Evolutionary conservation across 805 yeast species (phyloP), one percentile per base, ranked within the genome.

Genomic region (Yarrowia sp.): DNA sequence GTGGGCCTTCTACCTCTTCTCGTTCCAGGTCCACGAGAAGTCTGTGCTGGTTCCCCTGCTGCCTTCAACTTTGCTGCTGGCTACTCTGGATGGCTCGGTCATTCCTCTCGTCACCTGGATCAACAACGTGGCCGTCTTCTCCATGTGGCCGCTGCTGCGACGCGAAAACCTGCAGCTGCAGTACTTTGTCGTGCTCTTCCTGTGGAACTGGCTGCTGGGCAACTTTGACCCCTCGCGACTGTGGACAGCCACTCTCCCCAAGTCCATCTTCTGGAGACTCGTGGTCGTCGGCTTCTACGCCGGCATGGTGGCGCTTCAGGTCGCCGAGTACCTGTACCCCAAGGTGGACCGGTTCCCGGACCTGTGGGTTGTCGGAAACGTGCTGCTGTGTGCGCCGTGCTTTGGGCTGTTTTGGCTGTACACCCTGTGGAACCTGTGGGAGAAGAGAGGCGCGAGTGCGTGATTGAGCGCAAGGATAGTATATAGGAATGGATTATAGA

Each of bases 21-120:
- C 96, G 31, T 94, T 90, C 77, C 98, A 93, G 72, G 98, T 94
- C 4, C 99, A 94, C 72, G 98, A 94, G 74, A 94, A 94, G 74
- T 83, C 94, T 0, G 92, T 94, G 14, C 75, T 94, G 63, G 81
- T 94, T 2, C 98, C 99, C 0, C 78, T 94, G 66, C 71, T 94
- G 68, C 98, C 98, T 5, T 82, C 90, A 10, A 84, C 94, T 0
- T 75, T 94, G 62, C 74, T 92, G 7, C 76, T 82, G 66, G 77
- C 83, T 47, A 76, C 80, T 31, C 35, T 68, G 29, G 82, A 83
- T 35, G 77, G 84, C 44, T 78, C 83, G 65, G 82, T 84, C 18
- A 78, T 84, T n/a, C 84, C 93, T 3, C 81, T 90, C 76, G 83
- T 89, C 1, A 84, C 85, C 60, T 94, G 98, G 97, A 83, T 93